These are phyloP conservation scores for Eucalyptus regnans DNA, from an alignment of 345 rosid species.

Conservation along the genomic window DNA sequence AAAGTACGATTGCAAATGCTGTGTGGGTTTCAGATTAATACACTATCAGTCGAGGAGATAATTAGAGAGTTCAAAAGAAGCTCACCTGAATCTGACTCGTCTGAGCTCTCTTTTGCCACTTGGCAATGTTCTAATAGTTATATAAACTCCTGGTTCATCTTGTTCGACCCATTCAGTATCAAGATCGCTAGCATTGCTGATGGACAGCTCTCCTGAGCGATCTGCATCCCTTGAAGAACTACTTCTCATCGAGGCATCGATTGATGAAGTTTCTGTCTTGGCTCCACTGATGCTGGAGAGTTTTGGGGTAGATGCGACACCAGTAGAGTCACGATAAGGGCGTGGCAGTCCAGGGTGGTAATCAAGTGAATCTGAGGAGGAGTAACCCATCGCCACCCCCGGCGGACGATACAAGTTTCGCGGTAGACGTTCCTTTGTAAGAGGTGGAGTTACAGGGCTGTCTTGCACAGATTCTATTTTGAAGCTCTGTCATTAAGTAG, in stretches of 20 bases:
- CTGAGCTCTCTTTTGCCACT: slow-evolving; percentile 92
- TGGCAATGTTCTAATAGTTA: slow-evolving; percentile 69
- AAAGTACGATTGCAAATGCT: not conserved
- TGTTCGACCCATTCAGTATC: slow-evolving; percentile 94
- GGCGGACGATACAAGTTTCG: slow-evolving; percentile 61
- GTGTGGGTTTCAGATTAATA: not conserved
- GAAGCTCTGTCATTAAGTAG: slow-evolving; percentile 23
- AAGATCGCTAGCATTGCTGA: slow-evolving; percentile 84
- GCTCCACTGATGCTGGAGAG: slow-evolving; percentile 84
- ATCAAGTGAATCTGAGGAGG: slow-evolving; percentile 79
- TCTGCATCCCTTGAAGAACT: slow-evolving; percentile 95
- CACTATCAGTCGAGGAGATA: not conserved
- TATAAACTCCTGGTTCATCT: slow-evolving; percentile 96
- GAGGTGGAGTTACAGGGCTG: slow-evolving; percentile 80
- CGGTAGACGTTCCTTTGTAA: slow-evolving; percentile 68
- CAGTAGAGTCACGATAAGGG: slow-evolving; percentile 51
- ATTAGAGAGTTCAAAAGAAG: not conserved
- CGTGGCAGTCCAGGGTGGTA: slow-evolving; percentile 54
- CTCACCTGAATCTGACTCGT: slow-evolving; percentile 96
- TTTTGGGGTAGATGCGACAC: slow-evolving; percentile 78
- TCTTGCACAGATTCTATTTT: slow-evolving; percentile 71
- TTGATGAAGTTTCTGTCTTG: slow-evolving; percentile 86
- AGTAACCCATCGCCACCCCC: slow-evolving; percentile 45
- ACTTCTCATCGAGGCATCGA: slow-evolving; percentile 82
- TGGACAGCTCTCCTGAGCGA: slow-evolving; percentile 66